Conservation (phyloP, 2,329 filamentous ascomycete species). For the Monilinia polystroma region DNA sequence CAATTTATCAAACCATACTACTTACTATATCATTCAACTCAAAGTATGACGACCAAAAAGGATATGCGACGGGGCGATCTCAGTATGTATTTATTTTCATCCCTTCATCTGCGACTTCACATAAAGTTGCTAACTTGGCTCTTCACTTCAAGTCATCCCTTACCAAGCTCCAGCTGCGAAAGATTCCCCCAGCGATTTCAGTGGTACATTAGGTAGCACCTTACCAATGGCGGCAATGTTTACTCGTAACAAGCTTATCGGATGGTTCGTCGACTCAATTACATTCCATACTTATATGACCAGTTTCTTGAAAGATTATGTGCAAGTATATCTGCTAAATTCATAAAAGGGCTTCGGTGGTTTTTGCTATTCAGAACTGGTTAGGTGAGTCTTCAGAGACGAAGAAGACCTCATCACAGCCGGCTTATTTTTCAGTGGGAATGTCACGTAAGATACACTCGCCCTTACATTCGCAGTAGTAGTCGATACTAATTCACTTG, state of each 20-base stretch:
- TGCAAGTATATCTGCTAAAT: slow-evolving; percentile 22
- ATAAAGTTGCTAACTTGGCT: background rate
- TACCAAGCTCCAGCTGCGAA: slow-evolving; percentile 74
- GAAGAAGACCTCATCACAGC: slow-evolving; percentile 64
- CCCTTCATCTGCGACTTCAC: background rate
- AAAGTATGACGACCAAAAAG: slow-evolving; percentile 58
- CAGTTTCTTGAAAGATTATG: background rate
- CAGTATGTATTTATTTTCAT: slow-evolving; percentile 50
- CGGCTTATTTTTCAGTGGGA: slow-evolving; percentile 70
- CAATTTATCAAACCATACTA: background rate
- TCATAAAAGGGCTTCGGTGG: slow-evolving; percentile 63
- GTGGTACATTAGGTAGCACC: slow-evolving; percentile 70
- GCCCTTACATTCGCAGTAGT: background rate
- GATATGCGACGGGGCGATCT: slow-evolving; percentile 75
- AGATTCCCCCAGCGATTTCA: slow-evolving; percentile 65
- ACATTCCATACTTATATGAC: background rate
- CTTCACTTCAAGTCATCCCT: slow-evolving; percentile 71
- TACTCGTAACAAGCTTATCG: slow-evolving; percentile 79
- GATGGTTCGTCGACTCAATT: slow-evolving; percentile 51
- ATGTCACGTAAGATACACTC: slow-evolving; percentile 62
- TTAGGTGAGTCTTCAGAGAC: slow-evolving; percentile 70
- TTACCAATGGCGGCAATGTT: slow-evolving; percentile 97
- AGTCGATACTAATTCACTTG: slow-evolving; percentile 7
- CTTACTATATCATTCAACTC: background rate
- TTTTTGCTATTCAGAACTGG: slow-evolving; percentile 75